These are phyloP conservation scores for Rhynchospora breviuscula DNA, from an alignment of 176 grass and related monocot species.

Conservation along the genomic window DNA sequence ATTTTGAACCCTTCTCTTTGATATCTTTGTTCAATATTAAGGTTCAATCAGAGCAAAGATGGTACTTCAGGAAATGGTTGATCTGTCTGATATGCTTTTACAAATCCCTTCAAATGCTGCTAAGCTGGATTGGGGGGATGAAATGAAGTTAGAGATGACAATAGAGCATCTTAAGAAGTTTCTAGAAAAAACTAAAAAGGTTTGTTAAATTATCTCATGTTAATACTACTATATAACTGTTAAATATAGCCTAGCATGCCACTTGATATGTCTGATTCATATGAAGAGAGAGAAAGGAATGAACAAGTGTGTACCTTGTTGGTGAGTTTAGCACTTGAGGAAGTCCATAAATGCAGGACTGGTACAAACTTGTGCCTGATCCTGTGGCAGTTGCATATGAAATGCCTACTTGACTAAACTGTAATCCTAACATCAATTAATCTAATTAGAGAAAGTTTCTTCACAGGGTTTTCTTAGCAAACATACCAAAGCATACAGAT, in stretches of 20 bases:
- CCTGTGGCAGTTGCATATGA: background rate
- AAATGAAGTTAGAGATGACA: background rate
- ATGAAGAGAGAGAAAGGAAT: background rate
- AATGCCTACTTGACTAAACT: background rate
- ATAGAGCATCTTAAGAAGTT: slow-evolving; percentile 8
- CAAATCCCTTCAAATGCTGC: slow-evolving; percentile 7
- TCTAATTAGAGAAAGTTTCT: background rate
- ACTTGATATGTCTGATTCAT: background rate
- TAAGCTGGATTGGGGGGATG: background rate
- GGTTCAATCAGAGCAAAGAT: background rate
- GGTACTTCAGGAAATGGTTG: slow-evolving; percentile 10
- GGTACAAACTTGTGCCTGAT: slow-evolving; percentile 4
- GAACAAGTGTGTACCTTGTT: background rate
- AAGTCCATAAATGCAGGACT: slow-evolving; percentile 26
- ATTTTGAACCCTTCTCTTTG: background rate
- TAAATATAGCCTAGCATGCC: background rate
- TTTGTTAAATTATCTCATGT: slow-evolving; percentile 2
- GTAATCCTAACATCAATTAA: background rate
- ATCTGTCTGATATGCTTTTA: slow-evolving; percentile 17
- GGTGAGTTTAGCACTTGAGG: background rate
- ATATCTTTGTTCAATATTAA: background rate
- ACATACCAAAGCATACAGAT: background rate
- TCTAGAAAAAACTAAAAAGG: slow-evolving; percentile 10
- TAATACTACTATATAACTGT: background rate
- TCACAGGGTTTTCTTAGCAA: background rate